A percentile compares a stretch with the other conserved stretches of the same genome.
Conservation (phyloP, 1,139 yeast species). For the Lodderomyces margitis region DNA sequence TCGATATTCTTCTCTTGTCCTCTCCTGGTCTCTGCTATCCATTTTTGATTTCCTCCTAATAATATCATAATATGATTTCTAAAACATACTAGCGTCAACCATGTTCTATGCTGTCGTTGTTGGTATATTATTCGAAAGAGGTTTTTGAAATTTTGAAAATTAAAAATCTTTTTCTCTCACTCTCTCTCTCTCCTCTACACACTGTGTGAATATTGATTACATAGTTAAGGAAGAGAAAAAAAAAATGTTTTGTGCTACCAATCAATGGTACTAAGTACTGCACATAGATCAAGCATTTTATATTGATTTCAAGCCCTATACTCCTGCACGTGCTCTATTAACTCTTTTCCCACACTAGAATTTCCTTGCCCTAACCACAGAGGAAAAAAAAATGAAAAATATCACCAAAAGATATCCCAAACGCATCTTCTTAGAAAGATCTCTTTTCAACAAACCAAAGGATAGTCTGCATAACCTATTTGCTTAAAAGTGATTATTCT, state of each 20-base stretch:
- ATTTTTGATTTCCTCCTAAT: no score
- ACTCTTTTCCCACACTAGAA: not conserved
- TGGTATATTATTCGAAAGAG: conserved; percentile 7
- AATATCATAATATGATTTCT: no score
- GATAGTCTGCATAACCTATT: conserved; percentile 51
- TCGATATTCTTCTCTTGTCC: no score
- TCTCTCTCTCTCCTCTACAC: not conserved
- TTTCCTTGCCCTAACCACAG: not conserved
- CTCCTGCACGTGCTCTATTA: not conserved
- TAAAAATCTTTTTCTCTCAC: conserved; percentile 4
- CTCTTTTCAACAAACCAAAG: conserved; percentile 34
- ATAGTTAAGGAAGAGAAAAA: not conserved
- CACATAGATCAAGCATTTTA: not conserved
- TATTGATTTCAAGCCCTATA: not conserved
- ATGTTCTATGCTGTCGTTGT: conserved; percentile 23
- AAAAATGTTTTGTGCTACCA: not conserved
- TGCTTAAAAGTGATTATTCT: conserved; percentile 64
- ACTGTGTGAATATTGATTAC: not conserved
- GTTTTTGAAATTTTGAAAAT: conserved; percentile 3
- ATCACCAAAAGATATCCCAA: no score
- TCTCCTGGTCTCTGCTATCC: no score
- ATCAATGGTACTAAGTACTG: not conserved
- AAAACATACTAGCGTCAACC: conserved; percentile 50
- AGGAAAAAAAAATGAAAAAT: conserved; percentile 3
- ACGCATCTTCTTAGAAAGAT: no score